Evolutionary conservation across 352 stramenopile species (phyloP).

Genomic region (Thalassiosira hispida): DNA sequence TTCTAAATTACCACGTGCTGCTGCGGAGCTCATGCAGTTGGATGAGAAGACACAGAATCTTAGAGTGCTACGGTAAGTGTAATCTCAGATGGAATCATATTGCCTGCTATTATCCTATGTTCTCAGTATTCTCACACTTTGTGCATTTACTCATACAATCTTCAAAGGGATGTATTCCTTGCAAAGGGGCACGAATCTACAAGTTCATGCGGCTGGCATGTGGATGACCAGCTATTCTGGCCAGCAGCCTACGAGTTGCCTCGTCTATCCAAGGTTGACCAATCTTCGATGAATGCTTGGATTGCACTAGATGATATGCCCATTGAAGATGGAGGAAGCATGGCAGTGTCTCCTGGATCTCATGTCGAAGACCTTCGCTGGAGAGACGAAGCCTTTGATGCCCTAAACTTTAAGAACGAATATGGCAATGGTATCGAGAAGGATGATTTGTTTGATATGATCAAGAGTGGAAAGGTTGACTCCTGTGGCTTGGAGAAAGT

Average conservation of each 20-base stretch:
- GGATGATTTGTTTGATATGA: slow-evolving; percentile 23
- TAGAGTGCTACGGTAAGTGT: slow-evolving; percentile 23
- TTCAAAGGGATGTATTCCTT: slow-evolving; percentile 35
- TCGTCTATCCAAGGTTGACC: slow-evolving; percentile 6
- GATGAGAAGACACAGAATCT: slow-evolving; percentile 25
- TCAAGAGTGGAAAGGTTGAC: slow-evolving; percentile 20
- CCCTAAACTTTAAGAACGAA: slow-evolving; percentile 12
- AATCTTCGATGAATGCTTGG: slow-evolving; percentile 39
- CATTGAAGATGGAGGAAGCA: slow-evolving; percentile 23
- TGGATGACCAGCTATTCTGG: slow-evolving; percentile 50
- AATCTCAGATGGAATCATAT: no score
- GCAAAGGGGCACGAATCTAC: slow-evolving; percentile 22
- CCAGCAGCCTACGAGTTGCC: slow-evolving; percentile 18
- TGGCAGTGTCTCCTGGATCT: slow-evolving; percentile 38
- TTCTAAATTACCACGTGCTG: slow-evolving; percentile 12
- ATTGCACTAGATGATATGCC: slow-evolving; percentile 54
- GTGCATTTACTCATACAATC: no score
- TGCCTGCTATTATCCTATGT: no score
- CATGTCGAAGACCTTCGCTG: slow-evolving; percentile 27
- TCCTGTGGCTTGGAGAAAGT: slow-evolving; percentile 30
- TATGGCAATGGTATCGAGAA: slow-evolving; percentile 17
- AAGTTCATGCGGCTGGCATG: slow-evolving; percentile 47
- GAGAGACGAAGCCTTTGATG: slow-evolving; percentile 31
- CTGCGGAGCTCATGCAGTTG: slow-evolving; percentile 30
- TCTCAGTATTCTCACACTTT: no score